Percentiles rank a stretch among this genome's conserved stretches.
Conservation (phyloP, 75 land plant genomes). For the Pinus taeda region DNA sequence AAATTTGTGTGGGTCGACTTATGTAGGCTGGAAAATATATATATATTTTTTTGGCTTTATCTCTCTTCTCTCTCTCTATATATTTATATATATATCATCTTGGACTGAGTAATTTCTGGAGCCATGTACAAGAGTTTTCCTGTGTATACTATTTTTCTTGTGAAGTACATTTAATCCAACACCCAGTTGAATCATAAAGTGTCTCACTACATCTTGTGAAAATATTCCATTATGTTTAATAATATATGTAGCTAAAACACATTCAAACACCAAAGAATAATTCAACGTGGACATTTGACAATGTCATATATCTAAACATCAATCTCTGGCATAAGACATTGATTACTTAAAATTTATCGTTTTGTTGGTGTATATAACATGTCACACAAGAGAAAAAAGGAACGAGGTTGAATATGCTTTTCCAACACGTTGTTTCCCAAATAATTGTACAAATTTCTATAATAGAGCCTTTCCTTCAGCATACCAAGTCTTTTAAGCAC, state of each 20-base stretch:
- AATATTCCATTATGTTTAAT: slow-evolving; percentile 36
- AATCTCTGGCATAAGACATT: slow-evolving; percentile 85
- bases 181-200: slow-evolving; percentile 22
- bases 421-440: slow-evolving; percentile 60
- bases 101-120: slow-evolving; percentile 51
- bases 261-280: slow-evolving; percentile 53
- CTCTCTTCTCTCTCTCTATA: too few relatives aligned
- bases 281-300: slow-evolving; percentile 36
- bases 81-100: too few relatives aligned
- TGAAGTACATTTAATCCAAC: slow-evolving; percentile 39
- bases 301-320: slow-evolving; percentile 68
- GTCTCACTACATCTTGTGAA: slow-evolving; percentile 30
- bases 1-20: too few relatives aligned
- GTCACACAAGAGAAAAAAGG: slow-evolving; percentile 90
- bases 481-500: too few relatives aligned
- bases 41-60: too few relatives aligned
- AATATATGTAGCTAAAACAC: slow-evolving; percentile 45
- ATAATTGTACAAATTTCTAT: too few relatives aligned
- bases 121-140: slow-evolving; percentile 69
- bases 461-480: too few relatives aligned
- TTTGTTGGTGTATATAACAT: slow-evolving; percentile 49
- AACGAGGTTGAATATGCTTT: slow-evolving; percentile 71
- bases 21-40: too few relatives aligned
- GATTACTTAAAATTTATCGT: slow-evolving; percentile 82
- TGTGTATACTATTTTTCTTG: slow-evolving; percentile 36